Base-by-base conservation (phyloP, 164 flowering plant genomes). In the Warburgia ugandensis region DNA sequence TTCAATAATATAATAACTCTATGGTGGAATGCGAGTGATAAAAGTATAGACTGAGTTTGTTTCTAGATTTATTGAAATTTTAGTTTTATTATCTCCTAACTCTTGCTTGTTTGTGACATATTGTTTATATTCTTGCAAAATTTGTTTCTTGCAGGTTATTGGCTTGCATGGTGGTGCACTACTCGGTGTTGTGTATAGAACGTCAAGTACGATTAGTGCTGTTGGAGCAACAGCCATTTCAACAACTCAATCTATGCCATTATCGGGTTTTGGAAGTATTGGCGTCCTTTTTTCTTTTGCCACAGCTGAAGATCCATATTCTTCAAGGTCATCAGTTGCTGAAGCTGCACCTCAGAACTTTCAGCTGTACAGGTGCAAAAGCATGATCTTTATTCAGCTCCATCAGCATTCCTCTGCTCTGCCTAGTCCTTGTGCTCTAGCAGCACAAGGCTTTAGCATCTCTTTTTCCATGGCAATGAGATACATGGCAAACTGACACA, bases 131-230 rank as follows among this genome's bases (percentile, higher is more conserved):
- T 29, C 14, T 23, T 13, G 31, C 25, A 19, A 5, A 17, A n/a
- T 41, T 49, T 64, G 40, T 58, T 29, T 23, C 10, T 57, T 64
- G 25, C 59, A 87, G 96, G 89, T 92, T 40, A 75, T 77, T 70
- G 94, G 87, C 38, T 70, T 92, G 80, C 95, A 92, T 72, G 95
- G 99, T 20, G 99, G 99, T 48, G 87, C 99, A 48, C 74, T 92
- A 22, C 92, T 92, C 64, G 99, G 97, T 61, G 74, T 92, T 60
- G 83, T 94, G 13, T 92, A 92, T 72, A 74, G 95, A 45, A 82
- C 87, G 44, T 79, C 99, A 50, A 77, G 99, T 40, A 77, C 95
- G 62, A 69, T 88, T 54, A 88, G 81, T 55, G 78, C 97, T 62
- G 65, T 56, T 54, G 79, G 91, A 46, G 94, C 97, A 19, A 86